Evolutionary conservation across 1,284 basidiomycete genomes (phyloP).

Genomic region (Rhodotorula sp.): DNA sequence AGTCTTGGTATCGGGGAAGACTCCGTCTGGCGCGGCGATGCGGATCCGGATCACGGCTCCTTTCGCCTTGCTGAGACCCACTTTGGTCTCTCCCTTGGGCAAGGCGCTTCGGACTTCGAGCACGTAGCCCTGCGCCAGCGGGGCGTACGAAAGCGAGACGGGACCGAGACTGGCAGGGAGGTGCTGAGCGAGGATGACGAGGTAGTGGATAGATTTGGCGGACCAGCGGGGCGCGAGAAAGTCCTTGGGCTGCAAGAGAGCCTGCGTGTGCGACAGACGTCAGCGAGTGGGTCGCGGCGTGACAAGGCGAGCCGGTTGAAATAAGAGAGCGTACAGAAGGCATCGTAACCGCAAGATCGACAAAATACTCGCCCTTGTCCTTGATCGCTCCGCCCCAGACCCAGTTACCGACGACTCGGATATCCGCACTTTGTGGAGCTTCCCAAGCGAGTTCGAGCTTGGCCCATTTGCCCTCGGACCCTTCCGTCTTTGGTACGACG

Average conservation of each 20-base stretch:
- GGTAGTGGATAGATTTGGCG: conserved; percentile 87
- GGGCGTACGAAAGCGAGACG: conserved; percentile 23
- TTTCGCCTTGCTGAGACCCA: conserved; percentile 25
- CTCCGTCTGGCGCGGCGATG: conserved; percentile 26
- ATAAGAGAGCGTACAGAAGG: conserved; percentile 62
- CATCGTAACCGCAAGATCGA: conserved; percentile 86
- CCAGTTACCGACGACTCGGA: conserved; percentile 54
- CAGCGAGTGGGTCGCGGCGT: background rate
- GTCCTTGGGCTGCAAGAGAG: conserved; percentile 90
- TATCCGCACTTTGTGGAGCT: conserved; percentile 53
- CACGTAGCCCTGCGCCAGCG: conserved; percentile 63
- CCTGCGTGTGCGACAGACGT: conserved; percentile 50
- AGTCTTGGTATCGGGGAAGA: conserved; percentile 63
- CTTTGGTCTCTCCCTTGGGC: conserved; percentile 55
- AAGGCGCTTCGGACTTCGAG: conserved; percentile 59
- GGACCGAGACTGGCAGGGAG: conserved; percentile 49
- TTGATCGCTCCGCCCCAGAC: conserved; percentile 53
- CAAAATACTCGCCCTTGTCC: conserved; percentile 61
- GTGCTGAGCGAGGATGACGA: conserved; percentile 72
- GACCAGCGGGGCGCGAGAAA: conserved; percentile 86
- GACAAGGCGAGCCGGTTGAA: too few relatives aligned
- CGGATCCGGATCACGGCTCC: conserved; percentile 33
- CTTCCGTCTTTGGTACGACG: conserved; percentile 62
- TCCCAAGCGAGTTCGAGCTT: conserved; percentile 67
- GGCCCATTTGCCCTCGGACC: conserved; percentile 60